Evolutionary conservation across 345 rosid genomes (phyloP).

Genomic region (Noccaea bulbosa): DNA sequence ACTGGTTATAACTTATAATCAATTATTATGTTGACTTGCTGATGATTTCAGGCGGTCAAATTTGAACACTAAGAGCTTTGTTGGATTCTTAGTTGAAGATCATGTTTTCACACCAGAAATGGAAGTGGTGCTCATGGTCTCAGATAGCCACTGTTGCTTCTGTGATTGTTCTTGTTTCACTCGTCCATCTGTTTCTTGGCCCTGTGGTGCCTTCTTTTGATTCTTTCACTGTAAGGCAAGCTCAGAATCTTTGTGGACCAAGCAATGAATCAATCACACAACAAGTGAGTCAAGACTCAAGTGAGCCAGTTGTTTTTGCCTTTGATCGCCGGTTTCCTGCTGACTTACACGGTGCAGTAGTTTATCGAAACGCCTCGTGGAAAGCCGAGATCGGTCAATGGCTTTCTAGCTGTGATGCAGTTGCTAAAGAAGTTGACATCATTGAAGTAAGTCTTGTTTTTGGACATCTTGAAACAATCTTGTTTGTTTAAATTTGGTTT

Average conservation of each 20-base stretch:
- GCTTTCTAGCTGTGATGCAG: conserved; percentile 86
- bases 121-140: conserved; percentile 73
- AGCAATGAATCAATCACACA: conserved; percentile 52
- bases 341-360: conserved; percentile 71
- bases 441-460: conserved; percentile 54
- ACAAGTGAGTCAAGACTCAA: conserved; percentile 35
- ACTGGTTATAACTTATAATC: background rate
- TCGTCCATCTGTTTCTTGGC: conserved; percentile 72
- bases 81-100: conserved; percentile 26
- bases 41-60: conserved; percentile 37
- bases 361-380: conserved; percentile 86
- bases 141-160: conserved; percentile 65
- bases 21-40: background rate
- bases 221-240: conserved; percentile 52
- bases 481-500: conserved; percentile 18
- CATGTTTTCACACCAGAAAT: conserved; percentile 62
- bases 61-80: conserved; percentile 22
- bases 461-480: conserved; percentile 4
- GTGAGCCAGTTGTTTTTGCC: conserved; percentile 41
- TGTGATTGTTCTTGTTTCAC: conserved; percentile 59
- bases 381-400: conserved; percentile 81
- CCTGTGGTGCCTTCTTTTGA: conserved; percentile 77
- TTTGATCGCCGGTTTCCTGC: conserved; percentile 70
- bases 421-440: conserved; percentile 55
- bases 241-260: conserved; percentile 51